Conservation (phyloP, 2,329 filamentous ascomycete genomes). For the Penicillium digitatum region DNA sequence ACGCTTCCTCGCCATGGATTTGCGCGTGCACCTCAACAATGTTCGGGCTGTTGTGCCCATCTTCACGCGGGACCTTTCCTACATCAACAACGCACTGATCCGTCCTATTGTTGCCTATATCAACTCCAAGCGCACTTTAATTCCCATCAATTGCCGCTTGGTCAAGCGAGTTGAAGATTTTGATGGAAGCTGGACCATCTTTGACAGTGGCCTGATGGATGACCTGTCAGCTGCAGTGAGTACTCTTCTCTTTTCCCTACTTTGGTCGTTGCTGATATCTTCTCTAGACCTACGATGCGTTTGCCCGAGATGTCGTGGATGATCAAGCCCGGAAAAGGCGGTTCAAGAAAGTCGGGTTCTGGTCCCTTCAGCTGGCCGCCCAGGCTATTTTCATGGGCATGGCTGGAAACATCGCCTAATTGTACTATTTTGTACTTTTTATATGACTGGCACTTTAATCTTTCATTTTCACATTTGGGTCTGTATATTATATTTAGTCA, state of each 20-base stretch:
- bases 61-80: conserved; percentile 86
- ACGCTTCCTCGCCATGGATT: conserved; percentile 85
- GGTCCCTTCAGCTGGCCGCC: conserved; percentile 86
- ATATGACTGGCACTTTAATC: not conserved
- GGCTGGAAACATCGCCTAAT: conserved; percentile 69
- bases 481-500: conserved; percentile 4
- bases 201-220: conserved; percentile 89
- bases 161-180: conserved; percentile 88
- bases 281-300: conserved; percentile 76
- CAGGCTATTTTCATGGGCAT: conserved; percentile 94
- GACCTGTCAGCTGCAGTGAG: conserved; percentile 78
- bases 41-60: conserved; percentile 88
- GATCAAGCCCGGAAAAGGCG: conserved; percentile 79
- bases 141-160: conserved; percentile 89
- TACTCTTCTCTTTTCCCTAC: conserved; percentile 3
- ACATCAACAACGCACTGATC: conserved; percentile 92
- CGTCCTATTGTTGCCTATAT: conserved; percentile 97
- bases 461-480: not conserved
- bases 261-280: conserved; percentile 6
- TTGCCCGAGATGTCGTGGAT: conserved; percentile 85
- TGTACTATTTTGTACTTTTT: conserved; percentile 21
- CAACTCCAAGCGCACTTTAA: conserved; percentile 90
- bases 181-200: conserved; percentile 91
- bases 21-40: conserved; percentile 92
- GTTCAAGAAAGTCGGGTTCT: conserved; percentile 93